phyloP scores from a whole-genome alignment of 495 filamentous ascomycete species.

The Pseudotulostoma volvatum region DNA sequence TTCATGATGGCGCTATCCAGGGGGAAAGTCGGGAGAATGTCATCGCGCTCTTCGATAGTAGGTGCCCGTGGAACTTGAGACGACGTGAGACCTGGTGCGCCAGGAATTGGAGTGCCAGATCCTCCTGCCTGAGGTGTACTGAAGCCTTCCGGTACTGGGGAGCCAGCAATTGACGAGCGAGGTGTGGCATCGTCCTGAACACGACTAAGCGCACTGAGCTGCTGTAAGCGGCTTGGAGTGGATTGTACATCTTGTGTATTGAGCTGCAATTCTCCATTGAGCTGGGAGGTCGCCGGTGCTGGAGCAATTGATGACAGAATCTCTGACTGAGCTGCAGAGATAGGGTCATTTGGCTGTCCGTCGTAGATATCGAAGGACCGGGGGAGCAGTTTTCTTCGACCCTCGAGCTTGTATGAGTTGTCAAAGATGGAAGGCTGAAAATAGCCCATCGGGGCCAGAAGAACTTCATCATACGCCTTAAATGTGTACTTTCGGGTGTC shows the following conservation, averaged over 20 bases:
- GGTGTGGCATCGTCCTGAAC: conserved; percentile 54
- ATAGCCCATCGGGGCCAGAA: conserved; percentile 77
- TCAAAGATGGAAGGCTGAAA: conserved; percentile 81
- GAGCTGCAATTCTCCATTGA: conserved; percentile 17
- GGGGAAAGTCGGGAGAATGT: conserved; percentile 62
- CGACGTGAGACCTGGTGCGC: conserved; percentile 8
- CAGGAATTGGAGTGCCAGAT: conserved; percentile 16
- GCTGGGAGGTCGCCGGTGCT: conserved; percentile 24
- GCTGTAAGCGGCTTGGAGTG: conserved; percentile 25
- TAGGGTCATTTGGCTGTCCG: conserved; percentile 72
- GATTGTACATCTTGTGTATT: conserved; percentile 18
- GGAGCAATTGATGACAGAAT: conserved; percentile 57
- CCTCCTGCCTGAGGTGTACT: conserved; percentile 49
- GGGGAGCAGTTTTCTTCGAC: conserved; percentile 60
- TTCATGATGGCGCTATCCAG: conserved; percentile 82
- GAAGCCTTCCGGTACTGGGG: conserved; percentile 62
- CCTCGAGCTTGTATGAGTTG: conserved; percentile 56
- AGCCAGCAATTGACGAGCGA: conserved; percentile 67
- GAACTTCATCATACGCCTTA: conserved; percentile 88
- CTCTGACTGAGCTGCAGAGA: conserved; percentile 67
- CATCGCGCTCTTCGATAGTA: conserved; percentile 52
- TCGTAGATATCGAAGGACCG: conserved; percentile 90
- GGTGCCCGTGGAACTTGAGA: conserved; percentile 20
- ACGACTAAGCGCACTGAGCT: conserved; percentile 27
- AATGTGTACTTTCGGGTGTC: conserved; percentile 82